phyloP scores from a whole-genome alignment of 352 stramenopile genomes.

The Aphanomyces astaci region DNA sequence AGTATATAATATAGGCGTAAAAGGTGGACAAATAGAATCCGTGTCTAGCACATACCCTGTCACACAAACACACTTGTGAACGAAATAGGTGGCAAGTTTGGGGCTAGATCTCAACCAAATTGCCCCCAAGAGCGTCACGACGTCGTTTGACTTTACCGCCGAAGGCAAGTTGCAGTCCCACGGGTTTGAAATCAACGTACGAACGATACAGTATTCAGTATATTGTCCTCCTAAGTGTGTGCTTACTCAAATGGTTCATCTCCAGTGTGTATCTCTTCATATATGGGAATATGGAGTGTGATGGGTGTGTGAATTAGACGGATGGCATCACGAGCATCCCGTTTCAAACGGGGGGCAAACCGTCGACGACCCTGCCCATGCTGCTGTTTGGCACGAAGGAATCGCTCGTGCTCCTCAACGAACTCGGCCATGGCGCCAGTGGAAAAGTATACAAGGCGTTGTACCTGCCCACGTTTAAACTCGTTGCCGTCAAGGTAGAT shows the following conservation, averaged over 20 bases:
- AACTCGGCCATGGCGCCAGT: slow-evolving; percentile 73
- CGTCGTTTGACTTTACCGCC: slow-evolving; percentile 75
- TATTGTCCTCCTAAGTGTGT: not conserved
- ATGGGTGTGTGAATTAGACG: slow-evolving; percentile 32
- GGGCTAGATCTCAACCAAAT: slow-evolving; percentile 60
- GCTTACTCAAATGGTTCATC: no score
- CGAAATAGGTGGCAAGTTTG: slow-evolving; percentile 20
- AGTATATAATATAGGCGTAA: no score
- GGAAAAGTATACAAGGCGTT: slow-evolving; percentile 86
- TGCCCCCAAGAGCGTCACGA: slow-evolving; percentile 46
- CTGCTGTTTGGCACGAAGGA: slow-evolving; percentile 45
- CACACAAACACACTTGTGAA: no score
- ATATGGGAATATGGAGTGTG: no score
- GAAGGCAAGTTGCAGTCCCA: slow-evolving; percentile 67
- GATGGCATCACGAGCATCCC: slow-evolving; percentile 62
- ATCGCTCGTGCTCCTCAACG: slow-evolving; percentile 56
- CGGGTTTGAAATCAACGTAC: slow-evolving; percentile 79
- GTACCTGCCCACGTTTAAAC: slow-evolving; percentile 80
- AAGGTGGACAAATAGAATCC: no score
- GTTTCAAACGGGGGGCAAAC: slow-evolving; percentile 29
- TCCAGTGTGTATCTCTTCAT: no score
- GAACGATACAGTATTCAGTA: slow-evolving; percentile 2
- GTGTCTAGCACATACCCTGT: no score
- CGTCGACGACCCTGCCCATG: no score
- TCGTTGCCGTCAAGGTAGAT: slow-evolving; percentile 81